Conservation (phyloP, 306 rosid species). For the Delonix regia region DNA sequence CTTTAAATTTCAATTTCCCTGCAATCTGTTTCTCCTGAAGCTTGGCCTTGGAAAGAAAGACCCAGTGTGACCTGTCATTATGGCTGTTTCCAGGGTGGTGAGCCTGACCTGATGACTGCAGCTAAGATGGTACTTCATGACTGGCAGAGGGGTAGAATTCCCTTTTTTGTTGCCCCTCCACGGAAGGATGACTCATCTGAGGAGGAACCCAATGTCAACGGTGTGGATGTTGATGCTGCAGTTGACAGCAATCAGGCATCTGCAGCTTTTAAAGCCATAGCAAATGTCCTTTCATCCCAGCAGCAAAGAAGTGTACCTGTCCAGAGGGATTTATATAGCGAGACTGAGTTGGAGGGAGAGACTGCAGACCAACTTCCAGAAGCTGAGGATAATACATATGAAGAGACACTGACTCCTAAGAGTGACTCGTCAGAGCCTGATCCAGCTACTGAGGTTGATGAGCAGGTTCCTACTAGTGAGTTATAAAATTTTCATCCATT, state of each 20-base stretch:
- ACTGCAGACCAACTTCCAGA: slow-evolving; percentile 35
- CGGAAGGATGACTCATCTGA: slow-evolving; percentile 47
- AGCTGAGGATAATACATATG: background rate
- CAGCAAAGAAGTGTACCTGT: slow-evolving; percentile 74
- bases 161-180: slow-evolving; percentile 88
- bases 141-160: slow-evolving; percentile 96
- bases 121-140: slow-evolving; percentile 96
- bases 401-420: slow-evolving; percentile 13
- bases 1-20: background rate
- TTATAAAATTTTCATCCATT: slow-evolving; percentile 26
- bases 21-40: slow-evolving; percentile 22
- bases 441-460: slow-evolving; percentile 5
- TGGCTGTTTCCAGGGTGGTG: slow-evolving; percentile 71
- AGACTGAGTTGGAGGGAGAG: slow-evolving; percentile 65
- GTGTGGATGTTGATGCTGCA: slow-evolving; percentile 39
- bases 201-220: slow-evolving; percentile 55
- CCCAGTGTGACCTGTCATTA: background rate
- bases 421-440: slow-evolving; percentile 33
- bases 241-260: slow-evolving; percentile 63
- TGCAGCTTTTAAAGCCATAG: slow-evolving; percentile 84
- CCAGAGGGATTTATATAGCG: slow-evolving; percentile 71
- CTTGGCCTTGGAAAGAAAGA: background rate
- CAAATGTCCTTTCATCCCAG: slow-evolving; percentile 76
- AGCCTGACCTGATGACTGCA: slow-evolving; percentile 86
- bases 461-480: slow-evolving; percentile 21